Evolutionary conservation across 106 monocot species (phyloP).

Genomic region (Allium cepa): DNA sequence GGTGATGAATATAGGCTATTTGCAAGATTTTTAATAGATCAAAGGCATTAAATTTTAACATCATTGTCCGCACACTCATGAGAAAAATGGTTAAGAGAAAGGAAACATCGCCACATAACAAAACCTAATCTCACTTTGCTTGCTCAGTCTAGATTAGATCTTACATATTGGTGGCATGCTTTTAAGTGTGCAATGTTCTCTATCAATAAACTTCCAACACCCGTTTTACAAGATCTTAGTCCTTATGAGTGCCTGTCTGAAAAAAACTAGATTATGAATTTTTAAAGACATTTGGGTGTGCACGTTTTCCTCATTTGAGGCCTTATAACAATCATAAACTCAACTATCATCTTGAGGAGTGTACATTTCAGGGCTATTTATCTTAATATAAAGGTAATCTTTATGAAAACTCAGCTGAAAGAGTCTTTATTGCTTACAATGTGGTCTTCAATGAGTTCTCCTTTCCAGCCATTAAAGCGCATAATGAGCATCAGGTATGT

Average conservation of each 20-base stretch:
- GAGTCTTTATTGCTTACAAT: too few relatives aligned
- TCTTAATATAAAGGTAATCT: too few relatives aligned
- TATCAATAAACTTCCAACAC: background rate
- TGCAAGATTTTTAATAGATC: too few relatives aligned
- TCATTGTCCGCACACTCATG: background rate
- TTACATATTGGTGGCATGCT: background rate
- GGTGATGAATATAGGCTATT: too few relatives aligned
- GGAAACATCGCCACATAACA: background rate
- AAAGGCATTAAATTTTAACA: background rate
- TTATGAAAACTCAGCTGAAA: too few relatives aligned
- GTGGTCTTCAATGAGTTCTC: background rate
- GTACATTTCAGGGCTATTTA: background rate
- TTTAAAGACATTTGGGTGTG: background rate
- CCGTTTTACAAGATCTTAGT: background rate
- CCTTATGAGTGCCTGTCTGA: background rate
- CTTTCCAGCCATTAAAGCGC: background rate
- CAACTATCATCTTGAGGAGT: background rate
- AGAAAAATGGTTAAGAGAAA: background rate
- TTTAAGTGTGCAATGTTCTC: background rate
- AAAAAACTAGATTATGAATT: background rate
- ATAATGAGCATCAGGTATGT: too few relatives aligned
- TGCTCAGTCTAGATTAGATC: background rate
- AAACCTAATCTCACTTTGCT: background rate
- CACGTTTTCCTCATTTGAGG: background rate
- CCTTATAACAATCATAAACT: background rate